These are phyloP conservation scores for Sporothrix pallida DNA, from an alignment of 2,329 filamentous ascomycete species.

Conservation along the genomic window DNA sequence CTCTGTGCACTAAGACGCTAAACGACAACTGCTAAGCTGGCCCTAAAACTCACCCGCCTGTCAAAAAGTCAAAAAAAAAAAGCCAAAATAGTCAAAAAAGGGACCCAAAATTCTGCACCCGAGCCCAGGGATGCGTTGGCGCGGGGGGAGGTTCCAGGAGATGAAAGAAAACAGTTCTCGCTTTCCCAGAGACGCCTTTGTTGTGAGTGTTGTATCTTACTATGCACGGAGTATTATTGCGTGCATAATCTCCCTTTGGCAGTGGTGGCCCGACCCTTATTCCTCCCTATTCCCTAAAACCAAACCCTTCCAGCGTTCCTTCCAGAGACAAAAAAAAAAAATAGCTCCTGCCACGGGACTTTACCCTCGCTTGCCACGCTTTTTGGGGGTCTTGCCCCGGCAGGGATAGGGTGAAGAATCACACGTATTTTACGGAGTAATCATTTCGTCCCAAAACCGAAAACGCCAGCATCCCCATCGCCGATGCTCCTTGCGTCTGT, in stretches of 20 bases:
- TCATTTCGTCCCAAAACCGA: neutral
- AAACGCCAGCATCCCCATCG: constrained; percentile 14
- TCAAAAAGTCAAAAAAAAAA: neutral
- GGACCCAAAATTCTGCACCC: neutral
- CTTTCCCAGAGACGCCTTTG: neutral
- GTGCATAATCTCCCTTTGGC: neutral
- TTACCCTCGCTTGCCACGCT: constrained; percentile 2
- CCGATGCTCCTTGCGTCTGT: constrained; percentile 15
- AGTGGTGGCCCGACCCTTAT: neutral
- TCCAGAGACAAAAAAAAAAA: too few species aligned
- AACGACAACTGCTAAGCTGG: too few species aligned
- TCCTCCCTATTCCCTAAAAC: neutral
- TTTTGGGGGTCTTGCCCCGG: neutral
- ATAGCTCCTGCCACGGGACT: neutral
- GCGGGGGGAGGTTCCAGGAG: neutral
- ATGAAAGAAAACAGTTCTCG: neutral
- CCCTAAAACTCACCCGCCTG: constrained; percentile 5
- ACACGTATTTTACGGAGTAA: neutral
- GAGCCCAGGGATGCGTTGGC: constrained; percentile 21
- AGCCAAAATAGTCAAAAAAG: too few species aligned
- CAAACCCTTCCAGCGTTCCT: too few species aligned
- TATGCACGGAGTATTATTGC: neutral
- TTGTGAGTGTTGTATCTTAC: neutral
- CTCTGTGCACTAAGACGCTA: neutral
- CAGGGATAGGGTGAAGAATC: constrained; percentile 1